phyloP scores from a whole-genome alignment of 2,329 filamentous ascomycete species.

The Fusarium odoratissimum region DNA sequence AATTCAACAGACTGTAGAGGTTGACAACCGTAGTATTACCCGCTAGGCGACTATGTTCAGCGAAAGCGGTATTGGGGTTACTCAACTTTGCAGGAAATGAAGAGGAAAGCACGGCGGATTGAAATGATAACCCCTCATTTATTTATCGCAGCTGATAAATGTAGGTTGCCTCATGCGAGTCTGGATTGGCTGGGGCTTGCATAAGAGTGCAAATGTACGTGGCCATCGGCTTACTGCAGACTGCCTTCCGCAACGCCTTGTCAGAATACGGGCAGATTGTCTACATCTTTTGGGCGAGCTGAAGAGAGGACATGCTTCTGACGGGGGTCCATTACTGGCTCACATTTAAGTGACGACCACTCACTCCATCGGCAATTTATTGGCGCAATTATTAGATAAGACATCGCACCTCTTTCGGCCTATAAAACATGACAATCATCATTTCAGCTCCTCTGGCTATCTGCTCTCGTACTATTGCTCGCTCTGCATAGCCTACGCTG shows the following conservation, averaged over 20 bases:
- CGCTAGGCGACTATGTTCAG: background rate
- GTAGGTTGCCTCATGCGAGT: background rate
- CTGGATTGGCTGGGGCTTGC: background rate
- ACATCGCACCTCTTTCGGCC: background rate
- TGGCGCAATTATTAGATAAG: background rate
- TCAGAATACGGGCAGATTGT: no score
- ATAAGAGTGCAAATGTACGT: background rate
- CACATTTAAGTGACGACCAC: background rate
- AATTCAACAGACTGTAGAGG: accelerated
- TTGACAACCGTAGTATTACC: no score
- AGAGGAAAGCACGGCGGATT: accelerated
- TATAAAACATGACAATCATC: background rate
- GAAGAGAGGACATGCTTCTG: background rate
- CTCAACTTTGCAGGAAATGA: background rate
- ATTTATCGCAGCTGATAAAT: background rate
- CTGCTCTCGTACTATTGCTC: background rate
- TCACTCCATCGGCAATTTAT: background rate
- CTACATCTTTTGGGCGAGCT: background rate
- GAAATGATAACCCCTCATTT: background rate
- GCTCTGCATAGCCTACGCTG: background rate
- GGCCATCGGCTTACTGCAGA: background rate
- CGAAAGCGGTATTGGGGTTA: background rate
- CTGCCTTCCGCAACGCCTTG: background rate
- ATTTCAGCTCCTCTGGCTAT: background rate
- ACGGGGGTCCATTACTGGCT: background rate